Base-by-base conservation (phyloP, 1,139 yeast genomes). In the Ogataea hybrid region DNA sequence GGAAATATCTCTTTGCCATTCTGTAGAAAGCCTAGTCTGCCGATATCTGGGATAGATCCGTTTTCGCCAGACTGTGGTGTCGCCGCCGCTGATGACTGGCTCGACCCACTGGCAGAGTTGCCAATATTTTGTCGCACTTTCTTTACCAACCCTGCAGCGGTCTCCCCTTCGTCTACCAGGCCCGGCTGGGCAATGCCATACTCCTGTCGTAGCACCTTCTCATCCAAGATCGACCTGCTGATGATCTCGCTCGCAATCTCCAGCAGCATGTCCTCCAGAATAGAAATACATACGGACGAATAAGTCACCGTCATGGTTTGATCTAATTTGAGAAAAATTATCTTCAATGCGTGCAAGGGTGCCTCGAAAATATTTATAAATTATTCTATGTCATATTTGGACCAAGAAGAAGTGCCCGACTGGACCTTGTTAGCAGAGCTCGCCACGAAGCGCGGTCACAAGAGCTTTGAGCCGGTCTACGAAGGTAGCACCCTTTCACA, bases 401-500 rank as follows among this genome's bases (percentile, higher is more conserved):
- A 17, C 11, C 54, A 52, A 12, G 95, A 84, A 47, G 84, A 78
- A 43, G 68, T 73, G 17, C 88, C 77, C 49, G 95, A 87, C 58
- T 84, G 94, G 92, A 67, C 79, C 29, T 57, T 65, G 31, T 59
- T 79, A 6, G 37, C 46, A 25, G 49, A 41, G 33, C 11, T 32
- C 2, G 37, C 47, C 1, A 52, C 50, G 2, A 77, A 75, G 49
- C 67, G 92, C 48, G 96, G 96, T 2, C 92, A 81, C 46, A 90
- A 90, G 61, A 96, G 87, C 51, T 84, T 81, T 53, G 95, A 81
- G 47, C 96, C 95, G 3, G 32, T 34, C 37, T 45, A 11, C 27
- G 38, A 25, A 14, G 38, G 33, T 3, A 51, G 44, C 10, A 28
- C 33, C 0, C 15, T 18, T 27, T 82, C 94, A 0, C 58, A 62